Evolutionary conservation across 805 yeast species (phyloP), one percentile per base, ranked within the genome.

Genomic region (Helenozyma rhizophorensis): DNA sequence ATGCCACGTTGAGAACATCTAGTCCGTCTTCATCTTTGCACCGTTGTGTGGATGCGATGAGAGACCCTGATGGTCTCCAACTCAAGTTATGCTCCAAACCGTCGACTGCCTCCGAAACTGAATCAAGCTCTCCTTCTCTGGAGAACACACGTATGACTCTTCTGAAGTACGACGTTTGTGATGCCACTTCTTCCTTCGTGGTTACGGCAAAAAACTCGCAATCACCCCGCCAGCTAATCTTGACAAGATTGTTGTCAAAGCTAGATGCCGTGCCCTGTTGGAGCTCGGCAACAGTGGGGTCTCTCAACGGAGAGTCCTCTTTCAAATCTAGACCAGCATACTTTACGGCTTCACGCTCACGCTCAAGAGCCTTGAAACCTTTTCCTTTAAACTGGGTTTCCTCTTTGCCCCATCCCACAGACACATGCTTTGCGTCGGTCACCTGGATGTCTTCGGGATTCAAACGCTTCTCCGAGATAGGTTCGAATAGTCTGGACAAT

Each of bases 321-420:
- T 79, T 83, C 39, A 79, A 62, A 44, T 76, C 83, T 39, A 81
- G 57, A 14, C 89, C 93, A 1, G 89, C 80, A 50, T 74, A 74
- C 54, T 50, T 79, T 68, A 74, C 58, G 2, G 78, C 73, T 13
- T 40, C 42, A 2, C 44, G 36, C 46, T 74, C 83, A 58, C 90
- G 72, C 59, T 83, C 94, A 39, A 75, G 52, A 6, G 83, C 87
- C 49, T 80, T 81, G 19, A 84, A 93, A 42, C 98, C 98, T 51
- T 75, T 80, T 32, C 99, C 99, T 58, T 83, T 79, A 58, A 93
- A 93, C 61, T 93, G 99, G 0, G 99, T 93, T 56, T 90, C 97
- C 46, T 82, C 80, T 41, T 83, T 84, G 52, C 99, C 99, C 99
- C 99, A 93, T 16, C 99, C 99, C 26, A 93, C 96, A 17, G 90